Evolutionary conservation across 768 basidiomycete genomes (phyloP), one percentile per base, ranked within the genome.

Genomic region (Mycena venus): DNA sequence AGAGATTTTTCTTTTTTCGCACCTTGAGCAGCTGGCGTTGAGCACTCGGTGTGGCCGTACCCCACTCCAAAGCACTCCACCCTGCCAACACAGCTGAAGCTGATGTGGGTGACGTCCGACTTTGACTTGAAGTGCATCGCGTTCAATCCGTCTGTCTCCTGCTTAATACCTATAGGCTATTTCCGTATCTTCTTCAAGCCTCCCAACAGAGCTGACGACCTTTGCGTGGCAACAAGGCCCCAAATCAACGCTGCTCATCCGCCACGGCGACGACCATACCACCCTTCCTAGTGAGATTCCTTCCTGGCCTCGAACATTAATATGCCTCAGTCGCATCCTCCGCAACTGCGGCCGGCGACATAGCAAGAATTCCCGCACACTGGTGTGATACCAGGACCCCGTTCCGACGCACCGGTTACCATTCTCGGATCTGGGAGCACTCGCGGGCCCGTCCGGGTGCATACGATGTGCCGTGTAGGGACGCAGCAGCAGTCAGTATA

Each of bases 211-310:
- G 27, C 34, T 69, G 8, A 64, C 75, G 3, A 73, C 71, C 25
- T 76, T 73, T 21, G 75, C 70, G 8, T 69, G 32, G 31, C 2
- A 62, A 27, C 71, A 73, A 44, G 59, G 71, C 25, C 75, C 71
- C 19, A 76, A 73, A 3, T 53, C 75, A 2, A 49, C 66, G 2
- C 61, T 76, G 12, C 58, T 76, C 11, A 47, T 76, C 53, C 65
- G 75, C 0, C 71, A 73, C 44, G 75, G 75, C 8, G 75, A 76
- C 34, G 67, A 76, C 78, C 67, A 82, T 74, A 40, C 77, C 76
- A 31, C 77, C 69, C 40, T 72, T 14, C 11, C 6, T 10, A 34
- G 51, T 60, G 44, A 38, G 73, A 51, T 15, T 49, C 14, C 42
- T 11, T 6, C 7, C 27, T n/a, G 5, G 12, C 7, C 14, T 29